A percentile compares a stretch with the other conserved stretches of the same genome.
Conservation (phyloP, 164 flowering plant species). For the Dillenia turbinata region DNA sequence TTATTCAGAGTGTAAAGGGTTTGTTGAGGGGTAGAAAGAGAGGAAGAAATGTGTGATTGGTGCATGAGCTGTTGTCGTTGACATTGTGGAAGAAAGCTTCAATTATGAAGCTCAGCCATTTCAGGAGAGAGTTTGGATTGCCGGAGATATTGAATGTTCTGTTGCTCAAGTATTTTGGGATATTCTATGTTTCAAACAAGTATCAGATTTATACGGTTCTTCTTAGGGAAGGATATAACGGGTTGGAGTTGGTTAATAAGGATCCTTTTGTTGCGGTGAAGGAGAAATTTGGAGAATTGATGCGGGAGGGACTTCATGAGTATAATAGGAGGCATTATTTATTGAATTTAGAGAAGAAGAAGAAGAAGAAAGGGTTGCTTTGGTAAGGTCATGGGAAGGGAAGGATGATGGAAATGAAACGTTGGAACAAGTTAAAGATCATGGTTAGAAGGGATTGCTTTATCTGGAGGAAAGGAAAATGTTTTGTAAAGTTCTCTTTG, state of each 20-base stretch:
- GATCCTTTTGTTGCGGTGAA: constrained; percentile 88
- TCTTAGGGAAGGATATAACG: constrained; percentile 78
- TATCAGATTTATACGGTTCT: constrained; percentile 81
- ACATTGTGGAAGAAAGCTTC: constrained; percentile 89
- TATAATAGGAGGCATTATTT: constrained; percentile 54
- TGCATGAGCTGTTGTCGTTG: constrained; percentile 84
- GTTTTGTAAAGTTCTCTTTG: constrained; percentile 63
- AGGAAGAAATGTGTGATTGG: constrained; percentile 81
- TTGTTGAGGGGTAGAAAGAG: constrained; percentile 64
- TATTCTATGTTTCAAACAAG: constrained; percentile 87
- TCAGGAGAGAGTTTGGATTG: constrained; percentile 67
- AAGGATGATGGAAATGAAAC: constrained; percentile 20
- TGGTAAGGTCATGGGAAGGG: constrained; percentile 22
- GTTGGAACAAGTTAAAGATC: constrained; percentile 39
- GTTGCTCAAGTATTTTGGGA: constrained; percentile 80
- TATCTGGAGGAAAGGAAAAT: constrained; percentile 86
- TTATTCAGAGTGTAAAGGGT: constrained; percentile 32
- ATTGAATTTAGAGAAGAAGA: constrained; percentile 68
- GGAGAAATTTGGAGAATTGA: constrained; percentile 89
- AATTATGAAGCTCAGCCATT: constrained; percentile 73
- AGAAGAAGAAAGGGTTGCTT: constrained; percentile 41
- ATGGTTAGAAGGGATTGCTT: constrained; percentile 40
- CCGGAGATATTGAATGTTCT: constrained; percentile 67
- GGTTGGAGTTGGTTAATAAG: constrained; percentile 65
- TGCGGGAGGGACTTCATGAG: constrained; percentile 94